A percentile compares a stretch with the other conserved stretches of the same genome.
Conservation (phyloP, 495 filamentous ascomycete species). For the Collariella sp. region DNA sequence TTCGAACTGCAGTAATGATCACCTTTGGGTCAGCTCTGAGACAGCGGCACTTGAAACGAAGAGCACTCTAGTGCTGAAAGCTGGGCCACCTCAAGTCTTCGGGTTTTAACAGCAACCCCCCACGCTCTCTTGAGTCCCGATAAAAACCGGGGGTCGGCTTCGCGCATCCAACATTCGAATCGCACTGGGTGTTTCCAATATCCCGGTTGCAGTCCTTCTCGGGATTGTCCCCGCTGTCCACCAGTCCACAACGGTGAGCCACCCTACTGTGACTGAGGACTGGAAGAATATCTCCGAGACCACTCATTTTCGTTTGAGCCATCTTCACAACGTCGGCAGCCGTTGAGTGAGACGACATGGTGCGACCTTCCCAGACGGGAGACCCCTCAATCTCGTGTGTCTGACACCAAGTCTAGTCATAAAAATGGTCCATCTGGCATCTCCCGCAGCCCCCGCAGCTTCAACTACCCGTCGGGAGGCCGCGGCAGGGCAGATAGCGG, state of each 20-base stretch:
- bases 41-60: too few relatives aligned
- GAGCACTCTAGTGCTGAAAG: too few relatives aligned
- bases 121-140: too few relatives aligned
- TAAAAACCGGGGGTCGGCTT: too few relatives aligned
- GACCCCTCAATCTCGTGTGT: not conserved
- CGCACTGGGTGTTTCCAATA: not conserved
- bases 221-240: not conserved
- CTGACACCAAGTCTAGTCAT: not conserved
- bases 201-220: not conserved
- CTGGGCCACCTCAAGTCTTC: too few relatives aligned
- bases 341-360: not conserved
- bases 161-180: too few relatives aligned
- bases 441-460: not conserved
- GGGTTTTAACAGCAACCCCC: too few relatives aligned
- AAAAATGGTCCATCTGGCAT: not conserved
- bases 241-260: not conserved
- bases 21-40: too few relatives aligned
- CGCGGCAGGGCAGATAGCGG: not conserved
- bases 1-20: too few relatives aligned
- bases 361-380: not conserved
- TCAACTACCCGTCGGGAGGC: not conserved
- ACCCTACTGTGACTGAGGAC: not conserved
- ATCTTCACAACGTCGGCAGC: not conserved
- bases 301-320: not conserved
- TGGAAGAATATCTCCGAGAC: not conserved